Conservation (phyloP, 164 flowering plant species). For the Cinnamomum chago region DNA sequence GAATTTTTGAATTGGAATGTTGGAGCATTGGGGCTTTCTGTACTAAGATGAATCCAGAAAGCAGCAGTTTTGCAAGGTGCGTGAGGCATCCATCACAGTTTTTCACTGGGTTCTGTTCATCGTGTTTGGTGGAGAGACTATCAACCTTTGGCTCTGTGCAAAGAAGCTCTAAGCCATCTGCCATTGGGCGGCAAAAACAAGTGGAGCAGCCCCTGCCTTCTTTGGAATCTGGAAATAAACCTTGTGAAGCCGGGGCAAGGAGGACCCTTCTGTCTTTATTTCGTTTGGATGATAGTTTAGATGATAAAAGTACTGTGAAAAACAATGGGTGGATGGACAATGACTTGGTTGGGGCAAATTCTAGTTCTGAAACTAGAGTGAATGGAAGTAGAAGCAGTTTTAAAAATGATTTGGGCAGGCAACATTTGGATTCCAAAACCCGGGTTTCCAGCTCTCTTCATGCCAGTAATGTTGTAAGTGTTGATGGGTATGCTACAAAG, state of each 20-base stretch:
- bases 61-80: conserved; percentile 8
- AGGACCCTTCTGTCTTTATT: conserved; percentile 16
- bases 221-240: conserved; percentile 1
- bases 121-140: conserved; percentile 16
- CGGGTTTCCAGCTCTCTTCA: conserved; percentile 2
- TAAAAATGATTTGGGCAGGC: not conserved
- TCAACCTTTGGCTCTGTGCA: conserved; percentile 5
- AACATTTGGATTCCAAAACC: not conserved
- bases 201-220: not conserved
- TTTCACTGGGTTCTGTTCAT: conserved; percentile 17
- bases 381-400: not conserved
- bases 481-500: not conserved
- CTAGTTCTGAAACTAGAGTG: conserved; percentile 1
- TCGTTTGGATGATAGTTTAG: conserved; percentile 12
- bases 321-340: not conserved
- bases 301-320: conserved; percentile 1
- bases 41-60: conserved; percentile 12
- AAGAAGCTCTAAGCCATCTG: conserved; percentile 7
- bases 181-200: not conserved
- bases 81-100: conserved; percentile 12
- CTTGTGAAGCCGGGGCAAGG: conserved; percentile 7
- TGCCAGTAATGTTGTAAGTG: not conserved
- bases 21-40: not conserved
- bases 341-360: not conserved
- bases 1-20: not conserved